phyloP scores from a whole-genome alignment of 805 yeast genomes.

The Pichia eremophila region DNA sequence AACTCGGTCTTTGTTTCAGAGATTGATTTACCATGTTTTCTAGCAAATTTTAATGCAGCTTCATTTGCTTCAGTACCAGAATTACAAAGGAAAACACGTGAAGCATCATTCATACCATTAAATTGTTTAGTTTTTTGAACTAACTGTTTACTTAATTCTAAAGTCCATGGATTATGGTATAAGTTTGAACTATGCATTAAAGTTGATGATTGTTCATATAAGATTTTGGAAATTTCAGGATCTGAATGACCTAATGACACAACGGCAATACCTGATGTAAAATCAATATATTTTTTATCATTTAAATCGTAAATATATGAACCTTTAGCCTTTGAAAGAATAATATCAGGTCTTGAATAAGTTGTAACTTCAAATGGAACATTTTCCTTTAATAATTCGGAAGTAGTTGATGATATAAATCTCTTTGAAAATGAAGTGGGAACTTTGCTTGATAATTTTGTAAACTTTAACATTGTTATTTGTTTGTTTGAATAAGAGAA shows the following conservation, averaged over 20 bases:
- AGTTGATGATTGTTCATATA: slow-evolving; percentile 61
- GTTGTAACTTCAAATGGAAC: slow-evolving; percentile 59
- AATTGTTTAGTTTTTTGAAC: slow-evolving; percentile 56
- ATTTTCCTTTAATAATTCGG: slow-evolving; percentile 18
- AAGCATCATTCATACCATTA: slow-evolving; percentile 78
- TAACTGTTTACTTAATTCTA: slow-evolving; percentile 63
- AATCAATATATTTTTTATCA: slow-evolving; percentile 72
- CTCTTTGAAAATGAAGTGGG: slow-evolving; percentile 5
- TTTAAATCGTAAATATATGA: slow-evolving; percentile 75
- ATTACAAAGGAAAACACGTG: slow-evolving; percentile 57
- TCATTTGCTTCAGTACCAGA: slow-evolving; percentile 40
- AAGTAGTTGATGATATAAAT: slow-evolving; percentile 20
- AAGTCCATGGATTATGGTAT: slow-evolving; percentile 77
- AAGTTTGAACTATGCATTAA: slow-evolving; percentile 81
- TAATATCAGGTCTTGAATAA: slow-evolving; percentile 68
- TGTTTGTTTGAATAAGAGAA: not conserved
- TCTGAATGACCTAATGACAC: slow-evolving; percentile 89
- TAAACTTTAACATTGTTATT: slow-evolving; percentile 2
- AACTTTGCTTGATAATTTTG: slow-evolving; percentile 6
- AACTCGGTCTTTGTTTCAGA: slow-evolving; percentile 58
- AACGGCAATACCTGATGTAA: slow-evolving; percentile 95
- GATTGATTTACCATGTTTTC: slow-evolving; percentile 64
- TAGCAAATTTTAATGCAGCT: slow-evolving; percentile 50
- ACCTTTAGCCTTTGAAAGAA: slow-evolving; percentile 74
- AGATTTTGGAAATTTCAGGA: slow-evolving; percentile 59